Evolutionary conservation across 179 eudicot genomes (phyloP).

Genomic region (Beta macrorhiza): DNA sequence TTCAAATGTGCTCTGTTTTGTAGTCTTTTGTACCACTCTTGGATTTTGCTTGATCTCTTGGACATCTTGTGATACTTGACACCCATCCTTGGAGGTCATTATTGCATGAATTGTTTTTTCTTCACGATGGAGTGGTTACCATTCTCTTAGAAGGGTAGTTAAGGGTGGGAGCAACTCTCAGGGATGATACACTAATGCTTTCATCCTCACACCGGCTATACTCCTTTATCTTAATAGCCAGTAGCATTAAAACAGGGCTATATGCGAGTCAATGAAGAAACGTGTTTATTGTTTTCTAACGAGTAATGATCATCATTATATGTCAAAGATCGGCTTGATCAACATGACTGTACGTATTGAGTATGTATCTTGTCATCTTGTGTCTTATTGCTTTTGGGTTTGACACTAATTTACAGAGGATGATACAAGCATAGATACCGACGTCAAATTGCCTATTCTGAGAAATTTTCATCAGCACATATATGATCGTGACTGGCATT

Average conservation of each 20-base stretch:
- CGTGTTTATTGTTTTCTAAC: background rate
- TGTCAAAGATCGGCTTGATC: background rate
- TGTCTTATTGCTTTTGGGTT: slow-evolving; percentile 8
- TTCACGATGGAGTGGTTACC: no score
- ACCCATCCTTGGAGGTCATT: background rate
- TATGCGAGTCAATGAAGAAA: background rate
- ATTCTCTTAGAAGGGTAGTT: no score
- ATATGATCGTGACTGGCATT: slow-evolving; percentile 81
- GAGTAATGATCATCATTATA: background rate
- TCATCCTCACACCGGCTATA: background rate
- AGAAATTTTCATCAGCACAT: slow-evolving; percentile 73
- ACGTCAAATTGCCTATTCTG: slow-evolving; percentile 85
- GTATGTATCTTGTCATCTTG: background rate
- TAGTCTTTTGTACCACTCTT: background rate
- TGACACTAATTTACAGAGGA: slow-evolving; percentile 60
- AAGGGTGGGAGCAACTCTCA: no score
- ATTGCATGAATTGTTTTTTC: no score
- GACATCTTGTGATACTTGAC: background rate
- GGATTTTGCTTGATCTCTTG: background rate
- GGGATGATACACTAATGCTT: background rate
- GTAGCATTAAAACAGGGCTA: background rate
- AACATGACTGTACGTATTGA: background rate
- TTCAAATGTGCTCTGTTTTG: background rate
- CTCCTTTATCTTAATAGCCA: background rate
- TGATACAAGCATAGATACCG: slow-evolving; percentile 79